phyloP scores from a whole-genome alignment of 495 filamentous ascomycete genomes.

The Podospora pseudopauciseta region DNA sequence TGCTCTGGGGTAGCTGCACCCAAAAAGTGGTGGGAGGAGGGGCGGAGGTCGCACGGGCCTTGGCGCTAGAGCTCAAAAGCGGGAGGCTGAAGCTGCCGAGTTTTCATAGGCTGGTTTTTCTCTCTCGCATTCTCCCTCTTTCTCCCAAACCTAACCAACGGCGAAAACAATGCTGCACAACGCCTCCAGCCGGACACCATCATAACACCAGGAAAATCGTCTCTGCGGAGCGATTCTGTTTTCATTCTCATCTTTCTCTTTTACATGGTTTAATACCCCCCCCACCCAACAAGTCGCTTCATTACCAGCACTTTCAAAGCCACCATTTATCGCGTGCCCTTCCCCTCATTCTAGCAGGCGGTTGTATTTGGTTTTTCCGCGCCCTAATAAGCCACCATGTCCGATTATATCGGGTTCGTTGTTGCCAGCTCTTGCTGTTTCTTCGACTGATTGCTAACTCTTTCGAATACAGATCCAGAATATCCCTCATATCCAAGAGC shows the following conservation, averaged over 20 bases:
- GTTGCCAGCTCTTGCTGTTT: background rate
- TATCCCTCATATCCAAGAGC: slow-evolving; percentile 92
- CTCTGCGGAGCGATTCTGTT: slow-evolving; percentile 14
- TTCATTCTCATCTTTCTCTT: slow-evolving; percentile 12
- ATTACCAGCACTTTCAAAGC: background rate
- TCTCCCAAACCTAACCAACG: slow-evolving; percentile 17
- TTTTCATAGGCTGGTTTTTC: slow-evolving; percentile 26
- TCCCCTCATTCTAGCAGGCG: slow-evolving; percentile 4
- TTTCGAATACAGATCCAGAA: slow-evolving; percentile 55
- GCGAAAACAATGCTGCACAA: slow-evolving; percentile 18
- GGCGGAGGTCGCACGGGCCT: slow-evolving; percentile 3
- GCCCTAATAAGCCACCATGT: slow-evolving; percentile 33
- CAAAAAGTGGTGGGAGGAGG: background rate
- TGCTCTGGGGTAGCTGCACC: slow-evolving; percentile 5
- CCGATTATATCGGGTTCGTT: slow-evolving; percentile 51
- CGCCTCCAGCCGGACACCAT: slow-evolving; percentile 10
- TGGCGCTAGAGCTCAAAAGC: slow-evolving; percentile 16
- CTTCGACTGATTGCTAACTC: slow-evolving; percentile 25
- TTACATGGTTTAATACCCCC: slow-evolving; percentile 12
- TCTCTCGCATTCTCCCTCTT: slow-evolving; percentile 14
- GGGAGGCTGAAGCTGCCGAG: slow-evolving; percentile 29
- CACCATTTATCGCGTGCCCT: background rate
- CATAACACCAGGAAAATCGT: slow-evolving; percentile 9
- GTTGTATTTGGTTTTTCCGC: slow-evolving; percentile 15
- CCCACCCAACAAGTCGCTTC: background rate